These are phyloP conservation scores for Castanea sativa DNA, from an alignment of 306 rosid genomes.

Conservation along the genomic window DNA sequence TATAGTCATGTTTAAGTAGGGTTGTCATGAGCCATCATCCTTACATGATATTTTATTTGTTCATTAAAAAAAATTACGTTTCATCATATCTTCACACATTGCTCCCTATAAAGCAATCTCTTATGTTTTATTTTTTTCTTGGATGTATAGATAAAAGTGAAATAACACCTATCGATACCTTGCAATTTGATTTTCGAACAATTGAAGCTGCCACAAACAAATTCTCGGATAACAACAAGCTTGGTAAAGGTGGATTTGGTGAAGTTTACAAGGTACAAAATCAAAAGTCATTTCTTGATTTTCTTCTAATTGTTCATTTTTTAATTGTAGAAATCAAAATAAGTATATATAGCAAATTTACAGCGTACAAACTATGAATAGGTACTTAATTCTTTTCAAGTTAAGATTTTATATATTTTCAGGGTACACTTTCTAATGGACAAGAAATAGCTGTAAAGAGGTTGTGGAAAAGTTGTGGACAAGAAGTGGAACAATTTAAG, in stretches of 20 bases:
- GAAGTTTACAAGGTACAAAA: constrained; percentile 22
- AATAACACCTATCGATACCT: constrained; percentile 1
- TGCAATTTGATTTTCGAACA: constrained; percentile 21
- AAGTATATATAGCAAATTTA: not conserved
- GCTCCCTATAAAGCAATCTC: not conserved
- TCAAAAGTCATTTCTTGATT: not conserved
- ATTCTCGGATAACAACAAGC: constrained; percentile 17
- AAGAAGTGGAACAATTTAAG: not conserved
- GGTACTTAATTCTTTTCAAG: not conserved
- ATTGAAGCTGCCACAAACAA: constrained; percentile 26
- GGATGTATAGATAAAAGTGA: not conserved
- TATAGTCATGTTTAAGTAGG: no score
- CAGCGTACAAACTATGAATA: not conserved
- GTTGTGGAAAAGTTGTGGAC: not conserved
- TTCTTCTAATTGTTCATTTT: not conserved
- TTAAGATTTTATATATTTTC: not conserved
- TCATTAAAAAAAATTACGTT: not conserved
- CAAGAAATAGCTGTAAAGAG: constrained; percentile 23
- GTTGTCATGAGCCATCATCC: no score
- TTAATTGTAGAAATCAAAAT: not conserved
- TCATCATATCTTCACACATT: not conserved
- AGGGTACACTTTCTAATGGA: constrained; percentile 26
- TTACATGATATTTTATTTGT: no score
- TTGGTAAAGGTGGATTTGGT: constrained; percentile 35
- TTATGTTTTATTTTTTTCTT: no score